Percentiles rank a stretch among this genome's conserved stretches.
phyloP scores from a whole-genome alignment of 148 eudicot genomes.

The Rhododendron vialii region DNA sequence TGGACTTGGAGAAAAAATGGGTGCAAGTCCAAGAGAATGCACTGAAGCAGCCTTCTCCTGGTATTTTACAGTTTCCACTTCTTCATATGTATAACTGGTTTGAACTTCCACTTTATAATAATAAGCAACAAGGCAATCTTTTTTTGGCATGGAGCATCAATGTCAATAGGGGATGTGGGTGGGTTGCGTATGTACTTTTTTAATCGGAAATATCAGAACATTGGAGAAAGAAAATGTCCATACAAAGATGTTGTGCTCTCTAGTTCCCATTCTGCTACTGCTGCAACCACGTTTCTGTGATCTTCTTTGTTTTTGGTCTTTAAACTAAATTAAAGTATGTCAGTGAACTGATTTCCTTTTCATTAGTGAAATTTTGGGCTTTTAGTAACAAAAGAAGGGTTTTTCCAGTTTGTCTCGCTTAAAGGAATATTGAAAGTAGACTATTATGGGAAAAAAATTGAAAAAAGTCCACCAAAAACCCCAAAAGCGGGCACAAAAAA shows the following conservation, averaged over 20 bases:
- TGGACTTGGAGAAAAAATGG: conserved; percentile 72
- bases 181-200: neutral
- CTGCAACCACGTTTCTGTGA: neutral
- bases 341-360: neutral
- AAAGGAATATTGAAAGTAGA: neutral
- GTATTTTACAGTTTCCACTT: conserved; percentile 28
- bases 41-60: conserved; percentile 84
- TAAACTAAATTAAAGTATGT: neutral
- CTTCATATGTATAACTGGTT: neutral
- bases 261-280: neutral
- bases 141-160: neutral
- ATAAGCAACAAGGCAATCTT: neutral
- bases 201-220: neutral
- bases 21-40: conserved; percentile 71
- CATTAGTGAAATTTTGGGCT: neutral
- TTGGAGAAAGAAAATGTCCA: neutral
- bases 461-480: neutral
- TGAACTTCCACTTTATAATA: neutral
- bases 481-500: neutral
- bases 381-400: neutral
- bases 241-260: neutral
- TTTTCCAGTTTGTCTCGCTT: neutral
- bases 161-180: neutral
- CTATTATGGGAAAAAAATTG: neutral
- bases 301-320: neutral